Conservation (phyloP, 208 protist species). For the Plasmodiophora brassicae region DNA sequence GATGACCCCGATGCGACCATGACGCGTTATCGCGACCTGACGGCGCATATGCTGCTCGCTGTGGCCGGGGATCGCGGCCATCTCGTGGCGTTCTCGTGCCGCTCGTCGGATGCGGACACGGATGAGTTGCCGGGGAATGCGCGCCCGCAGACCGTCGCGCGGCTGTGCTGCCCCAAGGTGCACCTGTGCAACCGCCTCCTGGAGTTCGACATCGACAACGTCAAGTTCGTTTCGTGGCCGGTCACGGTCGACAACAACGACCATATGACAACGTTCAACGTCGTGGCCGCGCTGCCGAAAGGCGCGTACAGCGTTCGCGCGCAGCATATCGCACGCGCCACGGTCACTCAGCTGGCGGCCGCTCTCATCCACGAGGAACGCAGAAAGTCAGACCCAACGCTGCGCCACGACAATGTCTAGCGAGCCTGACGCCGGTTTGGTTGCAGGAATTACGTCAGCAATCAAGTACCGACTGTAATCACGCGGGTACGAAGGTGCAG, state of each 20-base stretch:
- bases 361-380: not conserved
- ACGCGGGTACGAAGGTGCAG: too few relatives aligned
- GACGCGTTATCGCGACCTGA: too few relatives aligned
- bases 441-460: too few relatives aligned
- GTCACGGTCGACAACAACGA: not conserved
- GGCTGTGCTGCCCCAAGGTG: not conserved
- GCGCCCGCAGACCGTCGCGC: not conserved
- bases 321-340: not conserved
- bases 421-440: too few relatives aligned
- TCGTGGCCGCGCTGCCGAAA: not conserved
- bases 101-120: too few relatives aligned
- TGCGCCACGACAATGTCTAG: too few relatives aligned
- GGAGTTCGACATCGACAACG: not conserved
- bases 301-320: not conserved
- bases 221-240: conserved; percentile 21
- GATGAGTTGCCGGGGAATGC: not conserved
- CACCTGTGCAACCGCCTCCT: not conserved
- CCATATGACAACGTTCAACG: not conserved
- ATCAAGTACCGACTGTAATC: too few relatives aligned
- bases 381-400: not conserved
- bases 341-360: not conserved
- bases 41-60: too few relatives aligned
- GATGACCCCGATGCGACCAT: too few relatives aligned
- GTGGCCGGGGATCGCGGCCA: too few relatives aligned
- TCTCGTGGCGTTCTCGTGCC: too few relatives aligned